Evolutionary conservation across 2,329 filamentous ascomycete genomes (phyloP).

Genomic region (Cladosporium phlei): DNA sequence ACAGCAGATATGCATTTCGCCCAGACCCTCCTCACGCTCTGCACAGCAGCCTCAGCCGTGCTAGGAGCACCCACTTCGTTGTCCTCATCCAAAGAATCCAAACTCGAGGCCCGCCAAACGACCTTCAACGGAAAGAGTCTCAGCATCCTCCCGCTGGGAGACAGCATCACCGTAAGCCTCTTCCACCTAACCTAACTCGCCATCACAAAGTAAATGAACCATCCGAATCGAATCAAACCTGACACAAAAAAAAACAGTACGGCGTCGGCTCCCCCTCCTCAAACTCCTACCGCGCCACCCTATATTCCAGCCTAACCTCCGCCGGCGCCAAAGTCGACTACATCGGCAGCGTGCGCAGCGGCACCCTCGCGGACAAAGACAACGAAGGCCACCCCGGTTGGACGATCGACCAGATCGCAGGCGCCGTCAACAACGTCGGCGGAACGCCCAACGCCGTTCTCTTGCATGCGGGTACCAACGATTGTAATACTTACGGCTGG

Average conservation of each 20-base stretch:
- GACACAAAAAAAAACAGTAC: not conserved
- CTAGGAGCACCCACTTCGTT: not conserved
- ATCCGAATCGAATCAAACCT: not conserved
- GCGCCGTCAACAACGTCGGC: constrained; percentile 4
- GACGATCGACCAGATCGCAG: constrained; percentile 15
- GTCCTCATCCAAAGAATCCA: too few species aligned
- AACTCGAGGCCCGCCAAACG: not conserved
- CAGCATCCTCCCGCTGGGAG: constrained; percentile 2
- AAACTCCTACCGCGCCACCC: constrained; percentile 16
- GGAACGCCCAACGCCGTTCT: constrained; percentile 13
- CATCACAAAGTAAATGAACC: not conserved
- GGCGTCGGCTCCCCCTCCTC: constrained; percentile 5
- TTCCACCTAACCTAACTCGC: not conserved
- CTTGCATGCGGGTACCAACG: constrained; percentile 16
- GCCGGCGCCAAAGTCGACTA: constrained; percentile 14
- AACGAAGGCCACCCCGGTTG: constrained; percentile 16
- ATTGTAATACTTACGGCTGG: constrained; percentile 10
- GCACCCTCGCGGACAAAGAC: constrained; percentile 16
- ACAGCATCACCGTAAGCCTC: constrained; percentile 12
- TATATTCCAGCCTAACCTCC: constrained; percentile 6
- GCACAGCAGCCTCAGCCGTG: constrained; percentile 4
- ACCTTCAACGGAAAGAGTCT: constrained; percentile 3
- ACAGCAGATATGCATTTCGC: constrained; percentile 8
- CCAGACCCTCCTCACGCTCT: constrained; percentile 1
- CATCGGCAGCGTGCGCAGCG: constrained; percentile 7